phyloP scores from a whole-genome alignment of 257 asterid genomes.

The Plantago major region DNA sequence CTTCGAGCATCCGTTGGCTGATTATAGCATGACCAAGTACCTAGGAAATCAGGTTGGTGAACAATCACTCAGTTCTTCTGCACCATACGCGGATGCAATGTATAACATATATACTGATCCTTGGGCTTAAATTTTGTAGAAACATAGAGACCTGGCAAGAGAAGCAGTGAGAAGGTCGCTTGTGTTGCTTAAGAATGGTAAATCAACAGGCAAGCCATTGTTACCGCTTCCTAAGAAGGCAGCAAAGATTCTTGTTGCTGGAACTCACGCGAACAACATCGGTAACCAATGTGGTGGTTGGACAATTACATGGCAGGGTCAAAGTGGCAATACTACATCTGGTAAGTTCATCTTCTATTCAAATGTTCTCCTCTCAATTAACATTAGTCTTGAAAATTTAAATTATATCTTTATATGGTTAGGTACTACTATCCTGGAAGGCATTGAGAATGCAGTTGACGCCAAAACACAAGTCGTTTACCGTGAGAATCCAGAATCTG shows the following conservation, averaged over 20 bases:
- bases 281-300: slow-evolving; percentile 21
- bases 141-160: slow-evolving; percentile 16
- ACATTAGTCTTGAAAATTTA: too few species aligned
- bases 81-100: too few species aligned
- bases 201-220: background rate
- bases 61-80: background rate
- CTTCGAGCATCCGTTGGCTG: slow-evolving; percentile 20
- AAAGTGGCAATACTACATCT: slow-evolving; percentile 24
- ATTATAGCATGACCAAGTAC: slow-evolving; percentile 14
- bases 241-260: slow-evolving; percentile 15
- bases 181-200: slow-evolving; percentile 17
- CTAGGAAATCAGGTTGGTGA: slow-evolving; percentile 15
- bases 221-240: slow-evolving; percentile 14
- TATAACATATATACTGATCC: background rate
- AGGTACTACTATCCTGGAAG: slow-evolving; percentile 34
- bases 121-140: background rate
- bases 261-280: slow-evolving; percentile 16
- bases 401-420: too few species aligned
- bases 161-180: slow-evolving; percentile 20
- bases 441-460: slow-evolving; percentile 6
- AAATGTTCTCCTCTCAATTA: too few species aligned
- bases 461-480: slow-evolving; percentile 29
- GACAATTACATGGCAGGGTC: slow-evolving; percentile 36
- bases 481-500: slow-evolving; percentile 15
- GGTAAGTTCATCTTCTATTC: slow-evolving; percentile 13